phyloP scores from a whole-genome alignment of 306 rosid species.

The Prunus fruticosa region DNA sequence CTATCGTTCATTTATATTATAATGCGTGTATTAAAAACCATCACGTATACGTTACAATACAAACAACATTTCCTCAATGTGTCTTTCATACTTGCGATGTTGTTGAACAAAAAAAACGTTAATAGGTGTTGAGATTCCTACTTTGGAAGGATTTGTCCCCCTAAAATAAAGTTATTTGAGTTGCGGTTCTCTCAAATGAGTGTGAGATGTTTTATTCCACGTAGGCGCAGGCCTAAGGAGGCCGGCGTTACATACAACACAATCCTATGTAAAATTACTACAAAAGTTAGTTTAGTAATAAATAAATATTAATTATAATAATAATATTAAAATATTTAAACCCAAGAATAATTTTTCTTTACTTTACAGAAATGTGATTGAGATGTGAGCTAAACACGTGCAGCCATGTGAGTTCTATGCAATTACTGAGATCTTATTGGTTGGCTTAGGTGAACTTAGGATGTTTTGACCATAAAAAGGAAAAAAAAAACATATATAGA shows the following conservation, averaged over 20 bases:
- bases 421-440: background rate
- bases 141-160: background rate
- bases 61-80: background rate
- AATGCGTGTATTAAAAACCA: background rate
- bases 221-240: background rate
- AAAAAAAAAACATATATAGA: background rate
- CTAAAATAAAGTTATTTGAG: background rate
- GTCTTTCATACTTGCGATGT: background rate
- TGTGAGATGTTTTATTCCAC: background rate
- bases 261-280: background rate
- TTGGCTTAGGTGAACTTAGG: background rate
- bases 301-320: too few relatives aligned
- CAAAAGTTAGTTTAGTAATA: background rate
- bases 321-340: background rate
- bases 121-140: background rate
- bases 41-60: background rate
- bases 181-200: background rate
- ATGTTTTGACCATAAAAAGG: background rate
- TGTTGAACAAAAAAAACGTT: background rate
- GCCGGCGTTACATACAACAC: background rate
- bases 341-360: background rate
- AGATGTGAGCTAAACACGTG: background rate
- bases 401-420: background rate
- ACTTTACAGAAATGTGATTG: background rate
- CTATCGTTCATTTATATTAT: background rate